phyloP scores from a whole-genome alignment of 2,329 filamentous ascomycete genomes.

The Myriosclerotinia scirpicola region DNA sequence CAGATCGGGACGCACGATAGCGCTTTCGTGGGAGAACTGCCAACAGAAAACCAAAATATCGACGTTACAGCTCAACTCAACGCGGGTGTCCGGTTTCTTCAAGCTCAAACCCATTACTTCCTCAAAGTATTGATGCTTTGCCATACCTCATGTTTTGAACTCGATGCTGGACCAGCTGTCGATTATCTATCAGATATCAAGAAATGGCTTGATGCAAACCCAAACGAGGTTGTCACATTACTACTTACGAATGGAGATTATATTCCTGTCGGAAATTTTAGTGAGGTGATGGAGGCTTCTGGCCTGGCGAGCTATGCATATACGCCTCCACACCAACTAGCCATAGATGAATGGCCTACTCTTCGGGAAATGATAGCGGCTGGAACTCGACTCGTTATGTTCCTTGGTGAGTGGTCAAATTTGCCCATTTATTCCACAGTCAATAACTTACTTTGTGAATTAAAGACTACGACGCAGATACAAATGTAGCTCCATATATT shows the following conservation, averaged over 20 bases:
- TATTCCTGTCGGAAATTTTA: slow-evolving; percentile 55
- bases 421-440: too few species aligned
- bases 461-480: slow-evolving; percentile 59
- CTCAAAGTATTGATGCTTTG: slow-evolving; percentile 36
- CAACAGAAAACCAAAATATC: slow-evolving; percentile 55
- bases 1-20: slow-evolving; percentile 71
- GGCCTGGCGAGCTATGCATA: slow-evolving; percentile 37
- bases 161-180: slow-evolving; percentile 56
- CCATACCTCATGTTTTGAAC: slow-evolving; percentile 17
- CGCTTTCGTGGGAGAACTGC: slow-evolving; percentile 38
- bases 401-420: slow-evolving; percentile 55
- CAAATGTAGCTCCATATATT: slow-evolving; percentile 57
- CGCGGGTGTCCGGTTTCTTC: slow-evolving; percentile 64
- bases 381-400: slow-evolving; percentile 65
- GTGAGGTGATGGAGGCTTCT: slow-evolving; percentile 35
- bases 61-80: slow-evolving; percentile 59
- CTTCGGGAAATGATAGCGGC: slow-evolving; percentile 62
- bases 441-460: neutral
- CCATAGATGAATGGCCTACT: slow-evolving; percentile 65
- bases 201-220: slow-evolving; percentile 58
- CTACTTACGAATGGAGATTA: slow-evolving; percentile 65
- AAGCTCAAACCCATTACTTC: slow-evolving; percentile 50
- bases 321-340: slow-evolving; percentile 39
- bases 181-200: slow-evolving; percentile 57
- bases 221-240: slow-evolving; percentile 61